These are phyloP conservation scores for Termitomyces sp. DNA, from an alignment of 1,284 basidiomycete genomes.

Conservation along the genomic window DNA sequence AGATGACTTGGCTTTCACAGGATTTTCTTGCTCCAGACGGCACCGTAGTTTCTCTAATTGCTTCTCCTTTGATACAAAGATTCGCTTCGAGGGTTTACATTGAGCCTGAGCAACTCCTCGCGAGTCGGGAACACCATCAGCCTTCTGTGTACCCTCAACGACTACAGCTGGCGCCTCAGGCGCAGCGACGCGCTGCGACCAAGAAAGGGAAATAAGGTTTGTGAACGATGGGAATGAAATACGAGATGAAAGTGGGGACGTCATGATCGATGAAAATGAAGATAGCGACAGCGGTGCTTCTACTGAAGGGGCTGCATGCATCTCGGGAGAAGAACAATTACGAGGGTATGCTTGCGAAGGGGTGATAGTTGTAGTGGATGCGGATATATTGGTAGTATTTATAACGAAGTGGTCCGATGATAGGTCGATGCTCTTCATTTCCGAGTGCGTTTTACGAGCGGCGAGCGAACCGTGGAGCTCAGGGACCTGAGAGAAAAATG, in stretches of 20 bases:
- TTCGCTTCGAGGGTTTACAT: conserved; percentile 18
- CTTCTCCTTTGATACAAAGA: conserved; percentile 53
- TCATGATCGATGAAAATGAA: conserved; percentile 42
- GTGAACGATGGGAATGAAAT: conserved; percentile 44
- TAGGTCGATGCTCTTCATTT: conserved; percentile 32
- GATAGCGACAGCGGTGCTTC: conserved; percentile 9
- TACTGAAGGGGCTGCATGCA: conserved; percentile 10
- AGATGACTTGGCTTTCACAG: conserved; percentile 24
- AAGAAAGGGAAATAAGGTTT: conserved; percentile 52
- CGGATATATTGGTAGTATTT: conserved; percentile 8
- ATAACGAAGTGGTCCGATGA: conserved; percentile 22
- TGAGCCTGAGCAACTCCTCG: background rate
- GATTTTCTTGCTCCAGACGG: conserved; percentile 41
- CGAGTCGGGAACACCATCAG: background rate
- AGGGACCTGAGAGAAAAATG: conserved; percentile 32
- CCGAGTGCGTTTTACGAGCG: conserved; percentile 21
- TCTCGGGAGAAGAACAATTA: conserved; percentile 7
- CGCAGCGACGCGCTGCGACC: conserved; percentile 27
- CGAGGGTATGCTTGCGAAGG: conserved; percentile 18
- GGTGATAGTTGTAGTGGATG: conserved; percentile 14
- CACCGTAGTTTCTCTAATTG: conserved; percentile 57
- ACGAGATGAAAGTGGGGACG: conserved; percentile 49
- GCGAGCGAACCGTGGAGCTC: conserved; percentile 20
- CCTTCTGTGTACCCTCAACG: conserved; percentile 5
- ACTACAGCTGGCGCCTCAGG: conserved; percentile 15